These are phyloP conservation scores for Colletotrichum cordylinicola DNA, from an alignment of 2,329 filamentous ascomycete genomes.

Conservation along the genomic window DNA sequence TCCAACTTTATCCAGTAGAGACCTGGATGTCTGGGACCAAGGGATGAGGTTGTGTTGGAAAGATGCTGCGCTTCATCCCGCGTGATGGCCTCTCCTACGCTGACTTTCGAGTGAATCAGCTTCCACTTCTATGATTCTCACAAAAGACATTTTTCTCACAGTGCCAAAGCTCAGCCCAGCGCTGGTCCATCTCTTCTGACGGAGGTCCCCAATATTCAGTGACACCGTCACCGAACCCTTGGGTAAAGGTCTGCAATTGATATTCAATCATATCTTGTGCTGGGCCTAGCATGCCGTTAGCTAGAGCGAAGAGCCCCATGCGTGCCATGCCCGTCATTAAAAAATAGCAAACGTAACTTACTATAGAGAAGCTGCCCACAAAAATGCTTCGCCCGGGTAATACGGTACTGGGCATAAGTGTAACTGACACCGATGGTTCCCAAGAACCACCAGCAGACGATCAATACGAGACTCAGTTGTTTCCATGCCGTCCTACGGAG, in stretches of 20 bases:
- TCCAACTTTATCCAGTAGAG: not conserved
- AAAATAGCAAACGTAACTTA: not conserved
- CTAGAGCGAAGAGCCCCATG: not conserved
- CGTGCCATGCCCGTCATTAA: not conserved
- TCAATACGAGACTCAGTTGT: not conserved
- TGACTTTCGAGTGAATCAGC: not conserved
- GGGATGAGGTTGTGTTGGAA: not conserved
- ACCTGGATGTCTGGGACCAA: not conserved
- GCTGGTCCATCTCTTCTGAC: not conserved
- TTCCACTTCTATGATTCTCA: too few species aligned
- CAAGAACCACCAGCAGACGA: not conserved
- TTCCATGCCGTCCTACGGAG: not conserved
- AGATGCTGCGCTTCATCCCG: not conserved
- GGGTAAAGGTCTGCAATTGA: not conserved
- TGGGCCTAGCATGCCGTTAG: not conserved
- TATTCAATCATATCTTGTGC: not conserved
- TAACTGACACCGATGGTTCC: not conserved
- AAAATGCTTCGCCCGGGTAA: not conserved
- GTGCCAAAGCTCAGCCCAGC: not conserved
- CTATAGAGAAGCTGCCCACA: not conserved
- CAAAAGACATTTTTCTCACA: not conserved
- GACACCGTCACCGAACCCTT: not conserved
- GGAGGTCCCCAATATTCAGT: not conserved
- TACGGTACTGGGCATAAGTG: not conserved
- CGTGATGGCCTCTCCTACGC: not conserved